phyloP scores from a whole-genome alignment of 139 green algal genomes.

The Trebouxia sp. region DNA sequence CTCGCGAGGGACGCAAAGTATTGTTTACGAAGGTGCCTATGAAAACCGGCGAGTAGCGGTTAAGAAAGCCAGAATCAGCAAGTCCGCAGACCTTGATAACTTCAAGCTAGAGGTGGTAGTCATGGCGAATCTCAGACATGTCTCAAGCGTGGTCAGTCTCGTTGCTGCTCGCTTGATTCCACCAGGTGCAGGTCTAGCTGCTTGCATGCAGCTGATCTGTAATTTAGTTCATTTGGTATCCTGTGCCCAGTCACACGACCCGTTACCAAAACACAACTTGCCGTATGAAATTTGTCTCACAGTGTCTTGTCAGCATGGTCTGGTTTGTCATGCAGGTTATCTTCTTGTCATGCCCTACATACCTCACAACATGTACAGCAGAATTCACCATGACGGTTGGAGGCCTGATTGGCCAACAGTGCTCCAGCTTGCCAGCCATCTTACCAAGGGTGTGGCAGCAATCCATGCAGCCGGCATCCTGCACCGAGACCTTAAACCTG shows the following conservation, averaged over 20 bases:
- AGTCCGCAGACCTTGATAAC: conserved; percentile 61
- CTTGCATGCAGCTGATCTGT: neutral
- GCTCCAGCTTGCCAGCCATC: conserved; percentile 48
- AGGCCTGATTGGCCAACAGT: conserved; percentile 43
- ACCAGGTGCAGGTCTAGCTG: conserved; percentile 42
- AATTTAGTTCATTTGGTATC: too few relatives aligned
- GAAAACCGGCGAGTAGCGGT: conserved; percentile 61
- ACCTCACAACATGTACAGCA: conserved; percentile 44
- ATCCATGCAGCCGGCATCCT: conserved; percentile 52
- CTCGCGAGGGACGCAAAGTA: conserved; percentile 49
- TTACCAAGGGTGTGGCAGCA: conserved; percentile 53
- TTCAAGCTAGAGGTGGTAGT: conserved; percentile 71
- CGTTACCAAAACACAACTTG: too few relatives aligned
- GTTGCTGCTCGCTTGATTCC: conserved; percentile 68
- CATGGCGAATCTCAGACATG: conserved; percentile 47
- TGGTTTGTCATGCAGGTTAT: conserved; percentile 38
- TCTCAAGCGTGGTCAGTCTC: conserved; percentile 53
- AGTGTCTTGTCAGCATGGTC: too few relatives aligned
- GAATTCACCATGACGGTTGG: conserved; percentile 69
- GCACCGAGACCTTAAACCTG: conserved; percentile 63
- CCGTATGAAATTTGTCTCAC: too few relatives aligned
- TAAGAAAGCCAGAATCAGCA: conserved; percentile 66
- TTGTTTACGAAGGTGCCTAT: conserved; percentile 38
- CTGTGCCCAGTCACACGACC: too few relatives aligned
- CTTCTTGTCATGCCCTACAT: conserved; percentile 68